Evolutionary conservation across 1,139 yeast genomes (phyloP).

Genomic region (Suhomyces panamericanus): DNA sequence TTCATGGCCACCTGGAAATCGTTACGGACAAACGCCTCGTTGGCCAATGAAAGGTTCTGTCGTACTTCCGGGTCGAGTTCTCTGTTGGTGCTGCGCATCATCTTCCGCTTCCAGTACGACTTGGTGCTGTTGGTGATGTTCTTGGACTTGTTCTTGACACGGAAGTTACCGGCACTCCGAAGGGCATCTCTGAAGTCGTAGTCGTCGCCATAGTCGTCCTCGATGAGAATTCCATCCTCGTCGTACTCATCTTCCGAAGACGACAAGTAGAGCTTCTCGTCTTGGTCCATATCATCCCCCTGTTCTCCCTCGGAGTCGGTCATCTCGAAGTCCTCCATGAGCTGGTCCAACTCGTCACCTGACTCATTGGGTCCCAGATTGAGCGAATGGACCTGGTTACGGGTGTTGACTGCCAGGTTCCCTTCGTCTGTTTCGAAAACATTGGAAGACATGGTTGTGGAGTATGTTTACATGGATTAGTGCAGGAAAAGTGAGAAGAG

Average conservation of each 20-base stretch:
- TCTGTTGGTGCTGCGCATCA: conserved; percentile 38
- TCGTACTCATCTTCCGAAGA: conserved; percentile 27
- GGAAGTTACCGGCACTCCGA: conserved; percentile 62
- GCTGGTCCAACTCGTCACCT: conserved; percentile 17
- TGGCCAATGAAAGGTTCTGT: conserved; percentile 65
- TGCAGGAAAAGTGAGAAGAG: neutral
- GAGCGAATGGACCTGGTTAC: conserved; percentile 8
- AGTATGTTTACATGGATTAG: conserved; percentile 1
- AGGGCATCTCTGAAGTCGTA: conserved; percentile 60
- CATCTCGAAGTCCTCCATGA: conserved; percentile 17
- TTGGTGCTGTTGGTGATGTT: conserved; percentile 29
- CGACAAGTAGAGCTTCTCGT: conserved; percentile 17
- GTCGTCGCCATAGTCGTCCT: conserved; percentile 46
- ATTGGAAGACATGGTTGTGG: conserved; percentile 15
- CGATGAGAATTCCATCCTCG: conserved; percentile 23
- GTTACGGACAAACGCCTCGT: conserved; percentile 71
- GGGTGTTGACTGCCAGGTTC: conserved; percentile 6
- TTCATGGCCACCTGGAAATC: conserved; percentile 68
- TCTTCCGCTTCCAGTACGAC: conserved; percentile 34
- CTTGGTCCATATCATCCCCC: conserved; percentile 14
- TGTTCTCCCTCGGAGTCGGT: conserved; percentile 14
- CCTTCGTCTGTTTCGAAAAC: conserved; percentile 15
- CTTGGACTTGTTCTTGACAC: conserved; percentile 42
- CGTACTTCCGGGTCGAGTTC: conserved; percentile 73
- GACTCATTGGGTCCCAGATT: conserved; percentile 4